phyloP scores from a whole-genome alignment of 139 green algal species.

The Coccomyxa sp. region DNA sequence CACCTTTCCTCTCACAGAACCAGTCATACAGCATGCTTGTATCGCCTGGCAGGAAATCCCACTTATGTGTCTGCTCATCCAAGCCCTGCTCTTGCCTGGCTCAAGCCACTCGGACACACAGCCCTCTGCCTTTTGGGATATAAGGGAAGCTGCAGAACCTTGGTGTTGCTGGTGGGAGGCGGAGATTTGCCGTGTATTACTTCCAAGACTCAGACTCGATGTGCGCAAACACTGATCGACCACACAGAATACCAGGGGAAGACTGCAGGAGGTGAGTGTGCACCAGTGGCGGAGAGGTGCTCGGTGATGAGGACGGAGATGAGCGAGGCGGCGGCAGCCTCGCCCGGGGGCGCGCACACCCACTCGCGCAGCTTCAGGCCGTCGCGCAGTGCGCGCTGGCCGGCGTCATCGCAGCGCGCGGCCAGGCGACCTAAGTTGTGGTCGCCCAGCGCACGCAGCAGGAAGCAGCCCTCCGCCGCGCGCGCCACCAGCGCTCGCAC shows the following conservation, averaged over 20 bases:
- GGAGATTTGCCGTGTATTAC: no score
- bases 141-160: neutral
- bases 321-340: slow-evolving; percentile 48
- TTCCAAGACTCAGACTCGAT: no score
- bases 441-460: slow-evolving; percentile 45
- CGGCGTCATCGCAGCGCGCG: slow-evolving; percentile 35
- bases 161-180: no score
- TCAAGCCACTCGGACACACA: no score
- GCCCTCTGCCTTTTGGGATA: no score
- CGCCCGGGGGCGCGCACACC: slow-evolving; percentile 50
- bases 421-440: slow-evolving; percentile 50
- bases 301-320: slow-evolving; percentile 66
- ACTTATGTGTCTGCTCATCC: no score
- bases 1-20: neutral
- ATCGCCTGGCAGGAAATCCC: neutral
- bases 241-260: no score
- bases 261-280: neutral
- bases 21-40: neutral
- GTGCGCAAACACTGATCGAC: no score
- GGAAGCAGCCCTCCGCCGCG: slow-evolving; percentile 57
- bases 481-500: slow-evolving; percentile 45
- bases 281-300: slow-evolving; percentile 37
- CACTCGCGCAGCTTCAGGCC: slow-evolving; percentile 52
- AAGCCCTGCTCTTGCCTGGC: no score
- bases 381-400: slow-evolving; percentile 14